Evolutionary conservation across 768 basidiomycete genomes (phyloP).

Genomic region (Boletus vinaceobasis): DNA sequence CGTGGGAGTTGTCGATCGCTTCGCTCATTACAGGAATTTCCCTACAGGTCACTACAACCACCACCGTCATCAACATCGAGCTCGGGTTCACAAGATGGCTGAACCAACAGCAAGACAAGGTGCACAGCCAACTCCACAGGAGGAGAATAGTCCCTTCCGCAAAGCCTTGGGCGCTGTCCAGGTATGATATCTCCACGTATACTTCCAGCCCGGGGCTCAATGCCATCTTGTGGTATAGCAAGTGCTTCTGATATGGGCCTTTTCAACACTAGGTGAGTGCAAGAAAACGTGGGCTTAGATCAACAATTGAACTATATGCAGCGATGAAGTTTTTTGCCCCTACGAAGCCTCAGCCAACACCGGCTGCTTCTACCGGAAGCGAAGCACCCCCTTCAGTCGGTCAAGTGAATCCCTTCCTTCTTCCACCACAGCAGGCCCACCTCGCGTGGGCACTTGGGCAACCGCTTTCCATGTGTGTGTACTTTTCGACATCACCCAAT

Average conservation of each 20-base stretch:
- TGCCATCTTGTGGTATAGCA: constrained; percentile 42
- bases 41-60: neutral
- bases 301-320: constrained; percentile 18
- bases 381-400: constrained; percentile 11
- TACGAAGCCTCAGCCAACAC: constrained; percentile 32
- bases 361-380: constrained; percentile 24
- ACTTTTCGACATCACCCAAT: constrained; percentile 63
- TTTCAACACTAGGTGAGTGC: constrained; percentile 60
- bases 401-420: constrained; percentile 43
- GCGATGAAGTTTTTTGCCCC: constrained; percentile 45
- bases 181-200: constrained; percentile 30
- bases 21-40: neutral
- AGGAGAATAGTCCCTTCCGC: constrained; percentile 35
- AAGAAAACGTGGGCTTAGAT: neutral
- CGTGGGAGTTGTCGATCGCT: constrained; percentile 23
- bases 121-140: constrained; percentile 17
- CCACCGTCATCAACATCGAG: neutral
- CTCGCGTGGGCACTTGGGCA: constrained; percentile 62
- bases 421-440: constrained; percentile 52
- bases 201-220: constrained; percentile 1
- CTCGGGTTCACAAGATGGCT: constrained; percentile 17
- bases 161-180: constrained; percentile 40
- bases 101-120: constrained; percentile 24
- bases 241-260: constrained; percentile 62
- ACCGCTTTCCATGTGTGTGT: constrained; percentile 66